Percentiles rank a stretch among this genome's conserved stretches.
phyloP scores from a whole-genome alignment of 257 asterid genomes.

The Anisodus tanguticus region DNA sequence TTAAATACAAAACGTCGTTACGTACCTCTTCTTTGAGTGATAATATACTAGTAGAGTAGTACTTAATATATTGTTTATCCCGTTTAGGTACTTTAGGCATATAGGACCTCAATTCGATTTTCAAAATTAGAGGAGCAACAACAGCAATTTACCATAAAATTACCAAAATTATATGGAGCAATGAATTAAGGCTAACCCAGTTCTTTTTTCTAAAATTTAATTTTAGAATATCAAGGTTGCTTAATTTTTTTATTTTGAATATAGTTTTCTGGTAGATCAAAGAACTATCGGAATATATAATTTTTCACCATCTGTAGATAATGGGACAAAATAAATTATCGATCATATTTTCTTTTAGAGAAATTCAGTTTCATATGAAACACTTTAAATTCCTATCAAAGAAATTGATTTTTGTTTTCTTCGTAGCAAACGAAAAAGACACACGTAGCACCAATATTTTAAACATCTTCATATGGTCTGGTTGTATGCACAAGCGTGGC shows the following conservation, averaged over 20 bases:
- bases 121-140: neutral
- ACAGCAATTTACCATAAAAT: neutral
- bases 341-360: neutral
- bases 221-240: no score
- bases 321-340: neutral
- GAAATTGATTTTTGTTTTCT: neutral
- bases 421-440: neutral
- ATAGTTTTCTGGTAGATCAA: neutral
- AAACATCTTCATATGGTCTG: neutral
- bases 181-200: neutral
- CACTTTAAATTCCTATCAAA: neutral
- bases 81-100: no score
- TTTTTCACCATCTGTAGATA: neutral
- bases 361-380: neutral
- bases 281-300: neutral
- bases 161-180: neutral
- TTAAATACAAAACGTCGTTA: neutral
- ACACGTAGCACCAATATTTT: neutral
- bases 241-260: no score
- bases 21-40: neutral
- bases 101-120: neutral
- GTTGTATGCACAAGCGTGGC: neutral
- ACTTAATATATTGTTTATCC: neutral
- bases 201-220: no score
- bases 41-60: neutral